Base-by-base conservation (phyloP, 441 rosid species). In the Pelargonium myrrhifolium region DNA sequence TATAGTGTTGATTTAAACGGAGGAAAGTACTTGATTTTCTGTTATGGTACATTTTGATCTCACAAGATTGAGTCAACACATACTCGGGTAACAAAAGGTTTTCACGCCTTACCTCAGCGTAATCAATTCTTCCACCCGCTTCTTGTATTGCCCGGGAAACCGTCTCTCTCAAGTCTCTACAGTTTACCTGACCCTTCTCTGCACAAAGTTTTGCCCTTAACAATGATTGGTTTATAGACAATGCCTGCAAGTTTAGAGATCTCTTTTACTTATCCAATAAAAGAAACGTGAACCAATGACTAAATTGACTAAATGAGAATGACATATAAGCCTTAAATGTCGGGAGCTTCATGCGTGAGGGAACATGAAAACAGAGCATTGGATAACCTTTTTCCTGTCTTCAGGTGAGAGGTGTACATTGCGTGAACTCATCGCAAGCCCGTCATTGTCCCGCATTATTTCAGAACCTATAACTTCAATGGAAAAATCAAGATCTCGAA, bases 401-500 rank as follows among this genome's bases (percentile, higher is more conserved):
- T 81, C 88, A 58, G 77, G 75, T 17, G 91, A 82, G 51, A 89
- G 94, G 72, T 62, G 85, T 64, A 90, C 96, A 70, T 93, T 93
- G 43, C 98, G 86, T 10, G 97, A 93, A 74, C 96, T 93, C 87
- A 86, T 73, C 0, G 98, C 97, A 62, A 93, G 89, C 64, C 98
- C 98, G 76, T 89, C 90, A 3, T 63, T 66, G 9, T 90, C 94
- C 42, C 96, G 92, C 42, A 78, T 53, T 51, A 87, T 74, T 47
- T 90, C 97, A 62, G 84, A 82, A 39, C 95, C 97, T 11, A 93
- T 81, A 31, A 93, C 77, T 79, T 71, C 70, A 61, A 90, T 78
- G 62, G 84, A 74, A 78, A 93, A 90, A 76, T 93, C 92, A 72
- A 93, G 94, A 80, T 90, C 97, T 18, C 87, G 76, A 76, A 87